A percentile compares a stretch with the other conserved stretches of the same genome.
Evolutionary conservation across 1,284 basidiomycete species (phyloP).

Genomic region (Ceratobasidium papillatum): DNA sequence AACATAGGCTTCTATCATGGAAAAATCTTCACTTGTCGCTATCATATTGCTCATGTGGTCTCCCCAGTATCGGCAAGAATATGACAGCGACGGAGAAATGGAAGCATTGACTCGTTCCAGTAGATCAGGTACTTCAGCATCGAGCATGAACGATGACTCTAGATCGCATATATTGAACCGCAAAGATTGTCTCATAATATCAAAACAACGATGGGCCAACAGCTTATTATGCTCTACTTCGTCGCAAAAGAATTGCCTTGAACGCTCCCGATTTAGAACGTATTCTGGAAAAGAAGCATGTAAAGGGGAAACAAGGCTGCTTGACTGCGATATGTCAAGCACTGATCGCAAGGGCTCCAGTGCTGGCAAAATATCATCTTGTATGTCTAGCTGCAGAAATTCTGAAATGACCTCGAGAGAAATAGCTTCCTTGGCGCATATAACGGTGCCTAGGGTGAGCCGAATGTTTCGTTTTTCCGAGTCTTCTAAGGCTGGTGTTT

Average conservation of each 20-base stretch:
- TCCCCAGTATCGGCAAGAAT: conserved; percentile 10
- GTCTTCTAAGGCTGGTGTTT: too few relatives aligned
- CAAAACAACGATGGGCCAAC: background rate
- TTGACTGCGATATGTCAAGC: background rate
- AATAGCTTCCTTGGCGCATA: background rate
- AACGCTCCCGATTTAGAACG: background rate
- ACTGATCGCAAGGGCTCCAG: background rate
- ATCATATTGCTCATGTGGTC: background rate
- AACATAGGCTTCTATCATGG: background rate
- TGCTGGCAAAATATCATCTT: background rate
- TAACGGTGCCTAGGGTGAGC: background rate
- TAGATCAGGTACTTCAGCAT: background rate
- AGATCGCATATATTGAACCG: conserved; percentile 16
- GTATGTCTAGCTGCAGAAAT: background rate
- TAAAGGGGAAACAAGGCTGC: background rate
- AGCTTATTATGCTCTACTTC: background rate
- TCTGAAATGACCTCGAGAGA: background rate
- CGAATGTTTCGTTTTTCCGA: background rate
- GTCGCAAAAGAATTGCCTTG: background rate
- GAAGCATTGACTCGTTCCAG: background rate
- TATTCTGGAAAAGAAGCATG: background rate
- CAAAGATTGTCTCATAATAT: background rate
- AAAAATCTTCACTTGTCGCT: background rate
- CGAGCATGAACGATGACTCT: background rate
- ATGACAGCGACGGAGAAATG: background rate